Evolutionary conservation across 2,329 filamentous ascomycete species (phyloP).

Genomic region (Sporothrix schenckii): DNA sequence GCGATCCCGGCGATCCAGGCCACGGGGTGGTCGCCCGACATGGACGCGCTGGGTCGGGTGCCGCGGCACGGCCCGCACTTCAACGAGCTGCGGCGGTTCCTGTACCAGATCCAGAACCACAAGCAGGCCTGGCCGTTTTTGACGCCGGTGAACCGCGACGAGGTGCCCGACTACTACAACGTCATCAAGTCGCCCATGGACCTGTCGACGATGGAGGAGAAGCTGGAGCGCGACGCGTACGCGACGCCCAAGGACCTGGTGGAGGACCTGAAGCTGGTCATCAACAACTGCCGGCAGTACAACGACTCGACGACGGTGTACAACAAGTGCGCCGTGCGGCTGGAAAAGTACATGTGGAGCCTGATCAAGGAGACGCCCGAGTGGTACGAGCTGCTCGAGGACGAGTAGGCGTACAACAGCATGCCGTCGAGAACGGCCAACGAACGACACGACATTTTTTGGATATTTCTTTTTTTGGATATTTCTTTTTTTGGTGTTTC

Average conservation of each 20-base stretch:
- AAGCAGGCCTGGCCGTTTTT: constrained; percentile 92
- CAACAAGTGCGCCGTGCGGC: constrained; percentile 89
- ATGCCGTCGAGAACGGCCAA: too few relatives aligned
- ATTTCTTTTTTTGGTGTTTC: background rate
- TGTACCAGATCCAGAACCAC: constrained; percentile 95
- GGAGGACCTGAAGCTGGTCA: constrained; percentile 83
- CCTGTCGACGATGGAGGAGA: constrained; percentile 92
- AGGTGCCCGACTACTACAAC: constrained; percentile 96
- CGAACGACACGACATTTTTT: background rate
- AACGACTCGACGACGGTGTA: constrained; percentile 96
- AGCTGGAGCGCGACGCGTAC: constrained; percentile 92
- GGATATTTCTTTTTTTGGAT: background rate
- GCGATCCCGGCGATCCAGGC: constrained; percentile 85
- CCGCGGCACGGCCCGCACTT: constrained; percentile 96
- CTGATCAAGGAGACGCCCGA: constrained; percentile 90
- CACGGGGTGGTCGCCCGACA: constrained; percentile 93
- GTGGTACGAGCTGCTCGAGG: constrained; percentile 59
- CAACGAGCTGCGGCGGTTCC: constrained; percentile 86
- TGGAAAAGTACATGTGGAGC: constrained; percentile 94
- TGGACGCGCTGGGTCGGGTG: constrained; percentile 94
- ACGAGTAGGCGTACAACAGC: background rate
- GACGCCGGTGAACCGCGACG: constrained; percentile 89
- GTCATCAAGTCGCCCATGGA: constrained; percentile 99
- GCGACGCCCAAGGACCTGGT: constrained; percentile 89
- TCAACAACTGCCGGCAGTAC: constrained; percentile 93